Conservation (phyloP, 2,329 filamentous ascomycete genomes). For the Botryotinia globosa region DNA sequence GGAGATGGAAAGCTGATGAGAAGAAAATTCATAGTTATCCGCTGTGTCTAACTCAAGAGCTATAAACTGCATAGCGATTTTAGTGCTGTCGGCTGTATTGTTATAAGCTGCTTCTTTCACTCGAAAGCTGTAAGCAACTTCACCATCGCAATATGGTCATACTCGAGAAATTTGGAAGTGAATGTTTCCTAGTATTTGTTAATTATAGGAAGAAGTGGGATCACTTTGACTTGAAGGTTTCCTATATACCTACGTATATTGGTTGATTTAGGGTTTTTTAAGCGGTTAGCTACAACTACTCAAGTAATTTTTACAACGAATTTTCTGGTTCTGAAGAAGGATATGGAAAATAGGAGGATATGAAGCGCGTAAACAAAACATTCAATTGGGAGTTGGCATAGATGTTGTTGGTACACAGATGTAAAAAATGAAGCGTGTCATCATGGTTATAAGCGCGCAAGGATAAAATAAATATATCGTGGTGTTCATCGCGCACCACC, state of each 20-base stretch:
- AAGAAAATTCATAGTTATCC: neutral
- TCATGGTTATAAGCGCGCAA: constrained; percentile 10
- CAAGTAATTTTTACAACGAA: neutral
- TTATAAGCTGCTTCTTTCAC: neutral
- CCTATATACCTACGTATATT: neutral
- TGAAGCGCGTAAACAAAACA: neutral
- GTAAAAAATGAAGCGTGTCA: constrained; percentile 4
- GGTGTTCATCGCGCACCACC: neutral
- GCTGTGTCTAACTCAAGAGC: neutral
- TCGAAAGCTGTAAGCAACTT: neutral
- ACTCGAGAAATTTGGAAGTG: neutral
- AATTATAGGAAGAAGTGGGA: neutral
- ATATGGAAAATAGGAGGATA: neutral
- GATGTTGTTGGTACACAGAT: neutral
- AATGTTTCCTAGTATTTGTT: neutral
- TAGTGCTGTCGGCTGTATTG: too few relatives aligned
- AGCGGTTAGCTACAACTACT: neutral
- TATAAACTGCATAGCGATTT: neutral
- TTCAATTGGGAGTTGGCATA: neutral
- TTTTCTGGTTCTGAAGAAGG: neutral
- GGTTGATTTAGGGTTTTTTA: neutral
- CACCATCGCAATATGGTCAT: neutral
- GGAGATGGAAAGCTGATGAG: neutral
- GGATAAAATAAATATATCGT: neutral
- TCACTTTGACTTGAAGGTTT: neutral